Conservation (phyloP, 2,329 filamentous ascomycete species). For the Exophiala oligosperma region DNA sequence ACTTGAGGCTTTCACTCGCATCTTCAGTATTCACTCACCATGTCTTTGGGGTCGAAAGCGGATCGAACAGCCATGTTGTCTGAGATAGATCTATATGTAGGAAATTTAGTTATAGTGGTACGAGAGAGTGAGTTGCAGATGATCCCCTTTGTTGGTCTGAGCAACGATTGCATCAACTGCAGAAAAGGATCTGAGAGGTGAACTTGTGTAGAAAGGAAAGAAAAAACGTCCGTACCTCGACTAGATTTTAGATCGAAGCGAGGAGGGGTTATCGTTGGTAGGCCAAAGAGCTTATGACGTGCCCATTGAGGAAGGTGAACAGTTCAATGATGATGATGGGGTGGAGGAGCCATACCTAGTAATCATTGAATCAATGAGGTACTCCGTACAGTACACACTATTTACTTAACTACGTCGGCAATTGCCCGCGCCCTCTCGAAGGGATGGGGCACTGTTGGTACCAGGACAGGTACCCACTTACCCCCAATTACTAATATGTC, state of each 20-base stretch:
- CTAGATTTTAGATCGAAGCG: background rate
- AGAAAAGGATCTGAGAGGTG: background rate
- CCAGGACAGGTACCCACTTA: too few species aligned
- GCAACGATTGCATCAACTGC: background rate
- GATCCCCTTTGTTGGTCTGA: background rate
- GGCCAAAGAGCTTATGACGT: background rate
- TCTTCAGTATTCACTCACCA: constrained; percentile 7
- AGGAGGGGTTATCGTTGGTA: background rate
- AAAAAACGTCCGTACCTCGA: background rate
- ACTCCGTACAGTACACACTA: too few species aligned
- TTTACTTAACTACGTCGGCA: too few species aligned
- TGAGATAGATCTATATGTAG: constrained; percentile 3
- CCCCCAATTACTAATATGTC: too few species aligned
- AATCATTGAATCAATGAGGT: too few species aligned
- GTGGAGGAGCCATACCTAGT: background rate
- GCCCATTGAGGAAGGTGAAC: too few species aligned
- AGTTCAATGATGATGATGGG: background rate
- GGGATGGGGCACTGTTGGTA: too few species aligned
- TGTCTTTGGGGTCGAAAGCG: constrained; percentile 27
- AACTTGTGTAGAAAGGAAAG: background rate
- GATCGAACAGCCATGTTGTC: constrained; percentile 25
- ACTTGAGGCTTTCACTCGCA: background rate
- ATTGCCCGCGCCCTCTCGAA: too few species aligned
- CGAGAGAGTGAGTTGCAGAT: background rate
- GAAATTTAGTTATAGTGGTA: background rate